Evolutionary conservation across 768 basidiomycete genomes (phyloP).

Genomic region (Cyclocybe cylindracea): DNA sequence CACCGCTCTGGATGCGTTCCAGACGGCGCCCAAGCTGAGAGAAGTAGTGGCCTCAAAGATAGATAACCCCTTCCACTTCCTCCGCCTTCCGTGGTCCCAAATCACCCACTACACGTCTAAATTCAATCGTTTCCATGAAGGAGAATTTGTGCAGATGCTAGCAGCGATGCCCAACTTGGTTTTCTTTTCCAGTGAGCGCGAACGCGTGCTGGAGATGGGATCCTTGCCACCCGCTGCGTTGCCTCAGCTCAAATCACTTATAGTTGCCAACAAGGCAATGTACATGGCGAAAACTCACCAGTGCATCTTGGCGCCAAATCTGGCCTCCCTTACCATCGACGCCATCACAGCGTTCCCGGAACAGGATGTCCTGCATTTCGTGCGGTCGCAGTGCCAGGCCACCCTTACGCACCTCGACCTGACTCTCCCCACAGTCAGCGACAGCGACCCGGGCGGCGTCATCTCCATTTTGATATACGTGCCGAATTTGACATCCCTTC

Average conservation of each 20-base stretch:
- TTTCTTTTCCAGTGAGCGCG: conserved; percentile 19
- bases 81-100: conserved; percentile 24
- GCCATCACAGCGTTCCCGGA: conserved; percentile 17
- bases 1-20: conserved; percentile 17
- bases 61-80: conserved; percentile 14
- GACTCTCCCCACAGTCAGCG: conserved; percentile 15
- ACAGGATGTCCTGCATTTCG: conserved; percentile 16
- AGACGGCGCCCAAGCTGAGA: conserved; percentile 18
- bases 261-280: conserved; percentile 21
- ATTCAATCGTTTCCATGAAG: conserved; percentile 19
- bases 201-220: conserved; percentile 22
- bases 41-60: conserved; percentile 13
- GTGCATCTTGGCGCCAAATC: conserved; percentile 21
- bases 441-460: conserved; percentile 5
- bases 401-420: conserved; percentile 11
- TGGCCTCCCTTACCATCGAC: conserved; percentile 16
- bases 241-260: conserved; percentile 17
- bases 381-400: conserved; percentile 13
- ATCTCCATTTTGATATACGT: too few relatives aligned
- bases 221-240: conserved; percentile 15
- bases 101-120: conserved; percentile 18
- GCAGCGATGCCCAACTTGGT: conserved; percentile 12
- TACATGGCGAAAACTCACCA: conserved; percentile 22
- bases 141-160: conserved; percentile 23
- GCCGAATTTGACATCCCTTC: too few relatives aligned